Evolutionary conservation across 257 asterid genomes (phyloP).

Genomic region (Solanum pimpinellifolium): DNA sequence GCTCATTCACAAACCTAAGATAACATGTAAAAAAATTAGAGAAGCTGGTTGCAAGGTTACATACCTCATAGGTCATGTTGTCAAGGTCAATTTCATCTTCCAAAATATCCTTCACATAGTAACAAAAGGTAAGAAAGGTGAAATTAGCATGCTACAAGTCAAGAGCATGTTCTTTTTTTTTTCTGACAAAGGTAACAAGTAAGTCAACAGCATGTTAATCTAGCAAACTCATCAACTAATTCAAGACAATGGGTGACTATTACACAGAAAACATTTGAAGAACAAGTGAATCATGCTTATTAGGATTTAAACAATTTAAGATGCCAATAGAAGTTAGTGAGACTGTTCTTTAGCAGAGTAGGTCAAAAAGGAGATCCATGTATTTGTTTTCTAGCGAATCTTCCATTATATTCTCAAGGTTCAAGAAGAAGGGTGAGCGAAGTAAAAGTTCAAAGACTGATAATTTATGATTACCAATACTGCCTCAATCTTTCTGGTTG

Average conservation of each 20-base stretch:
- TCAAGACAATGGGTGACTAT: background rate
- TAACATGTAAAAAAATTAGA: background rate
- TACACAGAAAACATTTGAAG: background rate
- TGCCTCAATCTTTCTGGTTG: background rate
- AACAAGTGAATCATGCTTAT: background rate
- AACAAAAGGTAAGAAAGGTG: background rate
- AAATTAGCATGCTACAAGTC: background rate
- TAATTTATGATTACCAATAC: background rate
- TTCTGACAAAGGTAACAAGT: too few species aligned
- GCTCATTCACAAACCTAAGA: background rate
- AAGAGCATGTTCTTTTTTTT: background rate
- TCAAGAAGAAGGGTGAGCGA: background rate
- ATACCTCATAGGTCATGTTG: constrained; percentile 84
- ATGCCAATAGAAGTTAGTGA: background rate
- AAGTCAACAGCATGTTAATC: background rate
- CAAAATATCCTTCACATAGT: constrained; percentile 43
- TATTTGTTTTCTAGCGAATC: background rate
- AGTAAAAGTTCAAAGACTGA: background rate
- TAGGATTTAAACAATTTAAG: background rate
- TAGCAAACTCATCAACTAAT: background rate
- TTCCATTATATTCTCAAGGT: background rate
- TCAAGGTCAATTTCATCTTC: constrained; percentile 77
- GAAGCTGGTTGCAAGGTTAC: background rate
- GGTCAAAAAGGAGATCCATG: background rate
- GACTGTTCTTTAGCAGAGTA: background rate